These are phyloP conservation scores for Paecilomyces fulvus DNA, from an alignment of 2,329 filamentous ascomycete genomes.

Conservation along the genomic window DNA sequence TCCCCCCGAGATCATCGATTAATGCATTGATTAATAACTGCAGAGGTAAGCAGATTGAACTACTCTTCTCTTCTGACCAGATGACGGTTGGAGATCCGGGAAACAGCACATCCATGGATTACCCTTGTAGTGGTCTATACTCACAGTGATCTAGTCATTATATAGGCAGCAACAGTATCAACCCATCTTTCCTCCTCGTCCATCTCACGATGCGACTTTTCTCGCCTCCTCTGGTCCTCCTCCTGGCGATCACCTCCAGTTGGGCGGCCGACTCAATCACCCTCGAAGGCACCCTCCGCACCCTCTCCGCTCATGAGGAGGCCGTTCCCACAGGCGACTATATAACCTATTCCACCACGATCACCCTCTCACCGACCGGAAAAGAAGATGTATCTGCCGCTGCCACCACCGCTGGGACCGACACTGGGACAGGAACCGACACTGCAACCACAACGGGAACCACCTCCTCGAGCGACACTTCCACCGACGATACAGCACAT, in stretches of 20 bases:
- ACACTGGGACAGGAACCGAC: slow-evolving; percentile 11
- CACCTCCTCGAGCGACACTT: slow-evolving; percentile 11
- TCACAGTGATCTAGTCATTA: too few species aligned
- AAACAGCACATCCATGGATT: too few species aligned
- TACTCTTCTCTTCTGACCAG: too few species aligned
- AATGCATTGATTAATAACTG: too few species aligned
- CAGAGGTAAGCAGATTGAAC: too few species aligned
- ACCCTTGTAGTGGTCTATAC: too few species aligned
- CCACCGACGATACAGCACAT: slow-evolving; percentile 14
- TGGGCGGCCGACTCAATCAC: slow-evolving; percentile 5
- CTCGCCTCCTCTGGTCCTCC: neutral
- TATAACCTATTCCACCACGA: slow-evolving; percentile 28
- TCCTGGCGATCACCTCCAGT: neutral
- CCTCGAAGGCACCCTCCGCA: slow-evolving; percentile 16
- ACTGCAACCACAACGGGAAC: slow-evolving; percentile 7
- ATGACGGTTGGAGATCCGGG: too few species aligned
- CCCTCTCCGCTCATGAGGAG: slow-evolving; percentile 12
- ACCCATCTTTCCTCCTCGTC: neutral
- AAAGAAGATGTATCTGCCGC: slow-evolving; percentile 8
- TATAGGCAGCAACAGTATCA: too few species aligned
- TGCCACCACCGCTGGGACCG: slow-evolving; percentile 14
- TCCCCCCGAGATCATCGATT: too few species aligned
- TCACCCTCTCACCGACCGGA: slow-evolving; percentile 10
- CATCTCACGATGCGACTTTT: slow-evolving; percentile 1
- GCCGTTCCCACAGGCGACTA: slow-evolving; percentile 32